Percentiles rank a stretch among this genome's conserved stretches.
These are phyloP conservation scores for Pinus tabuliformis DNA, from an alignment of 75 land plant genomes.

Conservation along the genomic window DNA sequence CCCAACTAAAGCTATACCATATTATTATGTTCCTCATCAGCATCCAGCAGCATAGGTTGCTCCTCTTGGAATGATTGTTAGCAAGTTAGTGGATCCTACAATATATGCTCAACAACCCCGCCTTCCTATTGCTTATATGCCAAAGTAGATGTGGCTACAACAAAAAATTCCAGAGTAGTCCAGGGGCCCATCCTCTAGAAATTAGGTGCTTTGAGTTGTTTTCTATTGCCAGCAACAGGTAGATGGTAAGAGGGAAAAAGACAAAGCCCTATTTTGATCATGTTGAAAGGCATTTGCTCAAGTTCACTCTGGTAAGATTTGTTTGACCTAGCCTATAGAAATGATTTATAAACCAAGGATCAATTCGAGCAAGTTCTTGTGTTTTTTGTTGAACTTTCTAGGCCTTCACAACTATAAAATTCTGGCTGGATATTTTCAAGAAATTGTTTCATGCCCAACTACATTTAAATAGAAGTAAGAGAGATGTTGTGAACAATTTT, in stretches of 20 bases:
- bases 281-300: not conserved
- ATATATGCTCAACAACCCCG: slow-evolving; percentile 41
- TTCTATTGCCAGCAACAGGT: not conserved
- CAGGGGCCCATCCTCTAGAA: slow-evolving; percentile 5
- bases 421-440: not conserved
- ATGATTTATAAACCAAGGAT: slow-evolving; percentile 6
- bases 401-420: not conserved
- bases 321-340: not conserved
- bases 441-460: not conserved
- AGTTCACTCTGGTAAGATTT: slow-evolving; percentile 1
- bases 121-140: slow-evolving; percentile 40
- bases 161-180: slow-evolving; percentile 9
- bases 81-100: slow-evolving; percentile 37
- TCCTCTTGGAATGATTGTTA: slow-evolving; percentile 43
- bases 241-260: not conserved
- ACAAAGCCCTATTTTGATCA: not conserved
- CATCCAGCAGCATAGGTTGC: slow-evolving; percentile 14
- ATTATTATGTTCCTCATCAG: slow-evolving; percentile 53
- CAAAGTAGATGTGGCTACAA: slow-evolving; percentile 28
- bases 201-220: not conserved
- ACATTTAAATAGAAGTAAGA: not conserved
- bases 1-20: slow-evolving; percentile 54
- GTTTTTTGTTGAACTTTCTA: not conserved
- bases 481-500: not conserved
- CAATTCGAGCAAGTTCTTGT: not conserved